Evolutionary conservation across 768 basidiomycete species (phyloP), one percentile per base, ranked within the genome.

Genomic region (Mycena vitilis): DNA sequence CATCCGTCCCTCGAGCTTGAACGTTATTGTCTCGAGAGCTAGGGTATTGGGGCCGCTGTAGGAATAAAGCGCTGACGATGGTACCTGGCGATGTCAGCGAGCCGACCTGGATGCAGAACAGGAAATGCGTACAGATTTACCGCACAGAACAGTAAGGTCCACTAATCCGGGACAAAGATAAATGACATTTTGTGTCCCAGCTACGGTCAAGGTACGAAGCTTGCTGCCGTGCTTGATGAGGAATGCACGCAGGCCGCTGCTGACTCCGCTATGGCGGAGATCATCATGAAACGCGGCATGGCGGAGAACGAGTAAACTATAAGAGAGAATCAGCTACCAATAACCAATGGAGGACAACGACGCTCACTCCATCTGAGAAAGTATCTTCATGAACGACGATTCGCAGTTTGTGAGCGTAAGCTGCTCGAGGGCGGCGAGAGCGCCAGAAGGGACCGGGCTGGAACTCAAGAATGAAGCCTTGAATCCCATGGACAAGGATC

Each of bases 181-280:
- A 40, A 70, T 56, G 22, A 63, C 10, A 34, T 49, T 59, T 1
- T 42, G 16, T 38, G 48, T 30, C 30, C 30, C 30, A 10, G 18
- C 20, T 10, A 58, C 51, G 9, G 42, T 53, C 47, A 57, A 51
- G 9, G 51, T 58, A 18, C 16, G 56, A 42, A 70, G 54, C 61
- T 66, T 66, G 49, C 30, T 45, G 34, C 69, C 69, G 11, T 70
- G 69, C 25, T 66, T 70, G 10, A 20, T 16, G 11, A 70, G 42
- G 44, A 70, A 70, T 23, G 15, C 16, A 15, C 8, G 42, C 5
- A 58, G 15, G 8, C 34, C 54, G 22, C 12, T 18, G 30, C 48
- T 36, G 37, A 68, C 52, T 8, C 11, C 16, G 20, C 36, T 49
- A 20, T 51, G 20, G 20, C 61, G 60, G 44, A 68, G 60, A 1